phyloP scores from a whole-genome alignment of 768 basidiomycete species.

The Lentinus brumalis region DNA sequence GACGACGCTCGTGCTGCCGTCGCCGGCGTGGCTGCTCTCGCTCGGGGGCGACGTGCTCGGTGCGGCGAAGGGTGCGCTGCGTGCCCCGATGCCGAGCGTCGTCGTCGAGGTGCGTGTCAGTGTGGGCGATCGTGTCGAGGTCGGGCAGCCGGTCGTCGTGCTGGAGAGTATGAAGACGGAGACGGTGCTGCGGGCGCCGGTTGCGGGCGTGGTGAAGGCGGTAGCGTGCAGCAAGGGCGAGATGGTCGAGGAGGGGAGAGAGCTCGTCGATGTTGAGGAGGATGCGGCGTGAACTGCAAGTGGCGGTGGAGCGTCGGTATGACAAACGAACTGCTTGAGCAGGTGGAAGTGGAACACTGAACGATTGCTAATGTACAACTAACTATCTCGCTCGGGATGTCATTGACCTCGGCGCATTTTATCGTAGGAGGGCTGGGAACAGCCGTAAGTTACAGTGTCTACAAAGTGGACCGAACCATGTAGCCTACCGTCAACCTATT shows the following conservation, averaged over 20 bases:
- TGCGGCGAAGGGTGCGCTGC: conserved; percentile 63
- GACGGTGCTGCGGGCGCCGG: conserved; percentile 76
- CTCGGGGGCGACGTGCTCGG: conserved; percentile 60
- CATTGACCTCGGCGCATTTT: too few species aligned
- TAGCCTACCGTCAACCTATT: too few species aligned
- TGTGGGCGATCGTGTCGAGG: conserved; percentile 76
- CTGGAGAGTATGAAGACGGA: conserved; percentile 99
- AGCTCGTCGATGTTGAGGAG: conserved; percentile 55
- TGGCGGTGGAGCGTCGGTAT: too few species aligned
- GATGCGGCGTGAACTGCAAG: not conserved
- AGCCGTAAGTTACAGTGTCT: too few species aligned
- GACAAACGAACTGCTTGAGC: too few species aligned
- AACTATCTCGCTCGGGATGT: too few species aligned
- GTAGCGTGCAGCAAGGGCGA: conserved; percentile 83
- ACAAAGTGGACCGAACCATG: too few species aligned
- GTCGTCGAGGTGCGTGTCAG: conserved; percentile 86
- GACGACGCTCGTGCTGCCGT: conserved; percentile 59
- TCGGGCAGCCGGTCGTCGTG: conserved; percentile 79
- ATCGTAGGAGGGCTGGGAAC: too few species aligned
- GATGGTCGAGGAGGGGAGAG: conserved; percentile 87
- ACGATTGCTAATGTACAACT: too few species aligned
- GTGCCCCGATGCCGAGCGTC: conserved; percentile 91
- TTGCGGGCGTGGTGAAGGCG: conserved; percentile 65
- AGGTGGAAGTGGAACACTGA: too few species aligned
- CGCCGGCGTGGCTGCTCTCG: conserved; percentile 70